Base-by-base conservation (phyloP, 1,284 basidiomycete genomes). In the Limonomyces culmigenus region DNA sequence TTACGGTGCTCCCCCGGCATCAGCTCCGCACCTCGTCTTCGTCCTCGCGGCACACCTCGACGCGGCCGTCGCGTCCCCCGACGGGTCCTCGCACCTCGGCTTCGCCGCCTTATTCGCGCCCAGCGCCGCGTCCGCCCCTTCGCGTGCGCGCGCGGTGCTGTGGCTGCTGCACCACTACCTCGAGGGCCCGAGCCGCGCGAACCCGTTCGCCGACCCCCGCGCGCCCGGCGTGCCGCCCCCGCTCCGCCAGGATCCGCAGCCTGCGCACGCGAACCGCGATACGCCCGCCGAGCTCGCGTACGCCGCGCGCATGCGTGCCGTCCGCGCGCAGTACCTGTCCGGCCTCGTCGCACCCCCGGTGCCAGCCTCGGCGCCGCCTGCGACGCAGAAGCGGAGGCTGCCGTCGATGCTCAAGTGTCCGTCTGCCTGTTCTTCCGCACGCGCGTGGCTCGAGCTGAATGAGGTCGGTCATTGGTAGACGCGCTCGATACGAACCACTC, bases 161-260 rank as follows among this genome's bases (percentile, higher is more conserved):
- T 86, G 81, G 75, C 63, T 85, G 31, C 59, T 81, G 38, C 83
- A 74, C 50, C 65, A 83, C 48, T 84, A 87, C 50, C 60, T 85
- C 39, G 83, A 87, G 53, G 60, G 60, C 32, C 56, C 67, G 5
- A 54, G 56, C 27, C 51, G 56, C 3, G 51, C 56, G 15, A 85
- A 83, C 48, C 80, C 80, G 3, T 85, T 74, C 47, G 62, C 65
- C 29, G 76, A 80, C 44, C 56, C 63, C 6, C 48, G 53, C 38
- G 49, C 69, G 45, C 55, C 59, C 1, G 65, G 65, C 18, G 69
- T 66, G 47, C 68, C 70, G 21, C 79, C 80, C 2, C 50, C 52
- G 35, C 51, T 84, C 30, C 56, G 60, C 35, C 52, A 51, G 11
- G 54, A 81, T 23, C 52, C 59, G 32, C 68, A 79, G 46, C 53